Evolutionary conservation across 306 rosid species (phyloP).

Genomic region (Ammopiptanthus mongolicus): DNA sequence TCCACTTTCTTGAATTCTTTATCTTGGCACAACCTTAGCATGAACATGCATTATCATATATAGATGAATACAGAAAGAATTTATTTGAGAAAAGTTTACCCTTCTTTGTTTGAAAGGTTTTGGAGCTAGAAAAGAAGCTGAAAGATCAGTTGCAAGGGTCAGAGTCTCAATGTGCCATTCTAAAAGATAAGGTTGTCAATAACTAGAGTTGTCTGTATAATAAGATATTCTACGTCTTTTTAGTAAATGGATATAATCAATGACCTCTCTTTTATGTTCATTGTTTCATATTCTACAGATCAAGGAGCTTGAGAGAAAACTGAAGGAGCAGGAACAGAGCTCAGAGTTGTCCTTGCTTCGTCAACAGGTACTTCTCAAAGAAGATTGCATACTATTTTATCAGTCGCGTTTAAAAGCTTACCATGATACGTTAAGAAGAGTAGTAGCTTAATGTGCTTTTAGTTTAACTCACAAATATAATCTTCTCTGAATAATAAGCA

Average conservation of each 20-base stretch:
- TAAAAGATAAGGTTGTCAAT: constrained; percentile 62
- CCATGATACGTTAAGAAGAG: background rate
- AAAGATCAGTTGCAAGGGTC: constrained; percentile 62
- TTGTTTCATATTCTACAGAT: constrained; percentile 42
- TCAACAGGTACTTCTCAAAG: constrained; percentile 45
- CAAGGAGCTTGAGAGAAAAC: constrained; percentile 62
- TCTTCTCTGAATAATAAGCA: background rate
- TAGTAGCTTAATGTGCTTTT: background rate
- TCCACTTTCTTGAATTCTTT: background rate
- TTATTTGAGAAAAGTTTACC: background rate
- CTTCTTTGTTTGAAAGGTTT: constrained; percentile 38
- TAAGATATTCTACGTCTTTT: background rate
- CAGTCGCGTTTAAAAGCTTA: background rate
- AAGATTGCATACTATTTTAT: background rate
- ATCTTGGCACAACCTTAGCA: background rate
- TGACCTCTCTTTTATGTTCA: background rate
- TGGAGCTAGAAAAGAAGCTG: constrained; percentile 65
- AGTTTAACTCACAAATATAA: background rate
- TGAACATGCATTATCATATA: background rate
- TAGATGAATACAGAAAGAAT: background rate
- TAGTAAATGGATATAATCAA: constrained; percentile 1
- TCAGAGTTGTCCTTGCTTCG: constrained; percentile 41
- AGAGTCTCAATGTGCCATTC: constrained; percentile 46
- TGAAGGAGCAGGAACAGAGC: constrained; percentile 57
- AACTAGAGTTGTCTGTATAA: background rate